These are phyloP conservation scores for Chamaecyparis obtusa DNA, from an alignment of 75 land plant species.

Conservation along the genomic window DNA sequence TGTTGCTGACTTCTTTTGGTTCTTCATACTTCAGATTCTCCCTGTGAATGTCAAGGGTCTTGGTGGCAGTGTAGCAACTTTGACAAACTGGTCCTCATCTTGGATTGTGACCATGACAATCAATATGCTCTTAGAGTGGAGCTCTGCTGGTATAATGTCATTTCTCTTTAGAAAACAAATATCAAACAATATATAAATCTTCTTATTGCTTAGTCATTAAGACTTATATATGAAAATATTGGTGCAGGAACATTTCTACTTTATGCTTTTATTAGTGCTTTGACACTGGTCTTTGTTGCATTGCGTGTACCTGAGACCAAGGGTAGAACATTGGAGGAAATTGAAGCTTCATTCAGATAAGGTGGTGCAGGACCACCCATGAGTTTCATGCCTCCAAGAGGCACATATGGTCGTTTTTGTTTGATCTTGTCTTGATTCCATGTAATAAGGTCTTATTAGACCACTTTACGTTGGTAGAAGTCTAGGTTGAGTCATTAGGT, in stretches of 20 bases:
- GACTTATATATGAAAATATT: slow-evolving; percentile 15
- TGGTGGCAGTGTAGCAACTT: slow-evolving; percentile 82
- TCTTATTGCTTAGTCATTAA: slow-evolving; percentile 1
- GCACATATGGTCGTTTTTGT: too few species aligned
- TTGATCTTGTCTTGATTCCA: too few species aligned
- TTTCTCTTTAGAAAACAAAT: neutral
- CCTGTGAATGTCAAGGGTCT: slow-evolving; percentile 72
- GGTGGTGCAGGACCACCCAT: neutral
- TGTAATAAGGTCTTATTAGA: too few species aligned
- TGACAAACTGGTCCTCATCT: slow-evolving; percentile 58
- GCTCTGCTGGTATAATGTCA: slow-evolving; percentile 48
- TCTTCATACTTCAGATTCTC: slow-evolving; percentile 42
- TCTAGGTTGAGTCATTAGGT: too few species aligned
- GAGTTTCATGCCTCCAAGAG: too few species aligned
- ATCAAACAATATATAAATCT: neutral
- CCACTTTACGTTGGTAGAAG: too few species aligned
- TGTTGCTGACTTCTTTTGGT: too few species aligned
- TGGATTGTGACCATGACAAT: slow-evolving; percentile 69
- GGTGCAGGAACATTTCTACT: slow-evolving; percentile 53
- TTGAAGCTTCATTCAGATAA: slow-evolving; percentile 32
- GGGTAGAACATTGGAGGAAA: slow-evolving; percentile 71
- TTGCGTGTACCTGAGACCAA: slow-evolving; percentile 67
- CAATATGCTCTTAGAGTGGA: slow-evolving; percentile 67
- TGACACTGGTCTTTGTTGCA: slow-evolving; percentile 49
- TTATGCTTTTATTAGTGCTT: slow-evolving; percentile 35